Evolutionary conservation across 345 rosid genomes (phyloP), one percentile per base, ranked within the genome.

Genomic region (Physaria fendleri): DNA sequence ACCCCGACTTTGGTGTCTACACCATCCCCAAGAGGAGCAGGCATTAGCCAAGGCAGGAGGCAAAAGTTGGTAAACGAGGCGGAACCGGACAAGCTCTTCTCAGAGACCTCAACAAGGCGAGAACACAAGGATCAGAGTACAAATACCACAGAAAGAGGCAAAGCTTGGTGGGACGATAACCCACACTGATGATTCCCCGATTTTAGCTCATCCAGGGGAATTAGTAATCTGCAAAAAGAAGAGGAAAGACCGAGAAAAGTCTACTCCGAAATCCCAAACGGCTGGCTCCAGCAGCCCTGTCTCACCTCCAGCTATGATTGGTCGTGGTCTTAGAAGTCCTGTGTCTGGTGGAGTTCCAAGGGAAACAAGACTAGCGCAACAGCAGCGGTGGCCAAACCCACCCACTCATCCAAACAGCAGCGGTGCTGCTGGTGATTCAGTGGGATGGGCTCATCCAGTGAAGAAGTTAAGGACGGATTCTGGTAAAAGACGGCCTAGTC

Each of bases 401-500:
- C 56, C 84, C 24, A 66, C 62, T 39, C 93, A 79, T 66, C 78
- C 84, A 0, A 50, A 79, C 56, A 84, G 71, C 43, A 84, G 82
- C 16, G 74, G 79, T 25, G 54, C 65, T 6, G 75, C 61, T 45
- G 78, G 73, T 15, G 96, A 82, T 29, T 69, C 60, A 55, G 90
- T 90, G 18, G 96, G 97, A 48, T 94, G 99, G 99, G 97, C 99
- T 64, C 87, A 94, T 78, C 99, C 97, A 8, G 99, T 90, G 24
- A 94, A 94, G 85, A 81, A 92, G 76, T 56, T 87, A 72, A 85
- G 99, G 63, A 90, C 99, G 11, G 99, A 87, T 75, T 72, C 94
- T 5, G 96, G 95, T 58, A 85, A 84, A 72, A 82, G 97, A 71
- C 76, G 99, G 72, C 92, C 96, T 1, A 85, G 95, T 78, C 95